These are phyloP conservation scores for Amaranthus palmeri DNA, from an alignment of 148 eudicot species.

Conservation along the genomic window DNA sequence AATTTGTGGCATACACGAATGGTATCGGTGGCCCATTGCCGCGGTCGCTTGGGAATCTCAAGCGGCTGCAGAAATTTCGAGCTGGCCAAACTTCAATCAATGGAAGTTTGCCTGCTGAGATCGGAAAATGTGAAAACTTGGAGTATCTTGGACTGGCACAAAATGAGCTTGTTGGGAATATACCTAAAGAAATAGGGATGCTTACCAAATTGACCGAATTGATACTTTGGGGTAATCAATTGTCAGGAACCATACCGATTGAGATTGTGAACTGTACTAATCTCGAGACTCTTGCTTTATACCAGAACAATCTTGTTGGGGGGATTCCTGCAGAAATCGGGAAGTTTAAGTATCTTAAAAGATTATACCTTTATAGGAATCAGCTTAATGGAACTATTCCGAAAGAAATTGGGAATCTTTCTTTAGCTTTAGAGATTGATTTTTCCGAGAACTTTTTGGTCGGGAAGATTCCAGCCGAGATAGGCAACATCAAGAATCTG, in stretches of 20 bases:
- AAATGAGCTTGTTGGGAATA: slow-evolving; percentile 52
- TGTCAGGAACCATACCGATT: slow-evolving; percentile 64
- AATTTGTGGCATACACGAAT: slow-evolving; percentile 72
- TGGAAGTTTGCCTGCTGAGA: slow-evolving; percentile 77
- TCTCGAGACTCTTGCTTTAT: slow-evolving; percentile 73
- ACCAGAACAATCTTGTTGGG: slow-evolving; percentile 76
- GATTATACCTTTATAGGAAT: slow-evolving; percentile 71
- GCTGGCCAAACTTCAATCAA: slow-evolving; percentile 73
- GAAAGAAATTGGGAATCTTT: slow-evolving; percentile 71
- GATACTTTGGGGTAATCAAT: slow-evolving; percentile 68
- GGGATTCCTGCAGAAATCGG: slow-evolving; percentile 69
- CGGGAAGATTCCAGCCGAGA: slow-evolving; percentile 74
- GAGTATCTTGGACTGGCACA: slow-evolving; percentile 82
- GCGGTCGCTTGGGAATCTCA: slow-evolving; percentile 62
- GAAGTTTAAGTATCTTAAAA: slow-evolving; percentile 43
- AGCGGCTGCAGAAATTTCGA: slow-evolving; percentile 52
- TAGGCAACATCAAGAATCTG: slow-evolving; percentile 53
- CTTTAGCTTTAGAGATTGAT: slow-evolving; percentile 65
- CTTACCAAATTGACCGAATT: slow-evolving; percentile 59
- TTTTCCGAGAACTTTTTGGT: slow-evolving; percentile 73
- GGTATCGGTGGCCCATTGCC: slow-evolving; percentile 64
- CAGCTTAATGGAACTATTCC: slow-evolving; percentile 83
- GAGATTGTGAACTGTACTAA: slow-evolving; percentile 77
- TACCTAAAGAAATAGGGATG: slow-evolving; percentile 78
- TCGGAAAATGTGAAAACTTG: slow-evolving; percentile 58